Percentiles rank a stretch among this genome's conserved stretches.
Conservation (phyloP, 106 monocot species). For the Triglochin maritima region DNA sequence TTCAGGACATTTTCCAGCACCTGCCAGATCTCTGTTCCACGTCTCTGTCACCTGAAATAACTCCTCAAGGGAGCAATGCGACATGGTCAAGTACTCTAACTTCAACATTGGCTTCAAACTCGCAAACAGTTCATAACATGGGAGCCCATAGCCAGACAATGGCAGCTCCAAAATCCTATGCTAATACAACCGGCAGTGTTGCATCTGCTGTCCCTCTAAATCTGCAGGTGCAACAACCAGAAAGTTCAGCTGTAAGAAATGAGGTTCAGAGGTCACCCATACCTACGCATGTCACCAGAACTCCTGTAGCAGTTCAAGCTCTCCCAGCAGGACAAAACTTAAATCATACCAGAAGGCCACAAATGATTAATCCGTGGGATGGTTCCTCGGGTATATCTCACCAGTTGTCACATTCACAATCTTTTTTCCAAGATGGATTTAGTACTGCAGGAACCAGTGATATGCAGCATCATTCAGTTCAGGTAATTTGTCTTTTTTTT, state of each 20-base stretch:
- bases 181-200: not conserved
- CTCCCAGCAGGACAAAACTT: constrained; percentile 5
- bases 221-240: constrained; percentile 5
- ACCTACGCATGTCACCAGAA: constrained; percentile 7
- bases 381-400: not conserved
- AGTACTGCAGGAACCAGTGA: constrained; percentile 8
- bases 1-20: not conserved
- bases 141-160: not conserved
- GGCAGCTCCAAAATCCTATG: constrained; percentile 24
- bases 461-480: constrained; percentile 8
- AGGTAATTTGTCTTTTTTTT: not conserved
- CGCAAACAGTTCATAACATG: not conserved
- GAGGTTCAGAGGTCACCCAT: not conserved
- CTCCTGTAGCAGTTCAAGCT: constrained; percentile 7
- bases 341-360: not conserved
- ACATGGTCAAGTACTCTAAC: not conserved
- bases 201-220: constrained; percentile 4
- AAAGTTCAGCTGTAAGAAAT: not conserved
- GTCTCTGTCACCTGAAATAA: not conserved
- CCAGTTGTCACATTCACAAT: constrained; percentile 10
- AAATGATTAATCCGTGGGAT: not conserved
- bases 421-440: constrained; percentile 7
- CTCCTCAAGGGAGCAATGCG: not conserved
- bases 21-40: not conserved
- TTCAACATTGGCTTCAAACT: constrained; percentile 3